Percentiles rank a stretch among this genome's conserved stretches.
These are phyloP conservation scores for Ceratobasidium sp. DNA, from an alignment of 1,284 basidiomycete genomes.

Conservation along the genomic window DNA sequence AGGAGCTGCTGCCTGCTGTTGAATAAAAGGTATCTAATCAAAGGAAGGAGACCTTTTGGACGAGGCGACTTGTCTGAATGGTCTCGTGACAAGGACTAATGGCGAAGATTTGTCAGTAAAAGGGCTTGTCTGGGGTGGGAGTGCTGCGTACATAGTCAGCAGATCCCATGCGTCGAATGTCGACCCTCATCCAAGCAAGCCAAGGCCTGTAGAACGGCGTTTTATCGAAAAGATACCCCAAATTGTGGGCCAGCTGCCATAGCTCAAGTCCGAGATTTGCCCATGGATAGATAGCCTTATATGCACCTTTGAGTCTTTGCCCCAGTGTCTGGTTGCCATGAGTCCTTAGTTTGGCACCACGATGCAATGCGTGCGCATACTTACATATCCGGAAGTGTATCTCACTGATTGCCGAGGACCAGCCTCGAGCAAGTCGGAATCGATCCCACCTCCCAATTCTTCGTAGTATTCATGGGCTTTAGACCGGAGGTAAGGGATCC, in stretches of 20 bases:
- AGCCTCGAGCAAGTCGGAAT: constrained; percentile 67
- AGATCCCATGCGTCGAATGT: constrained; percentile 75
- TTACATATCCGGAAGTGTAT: background rate
- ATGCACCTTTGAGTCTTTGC: constrained; percentile 62
- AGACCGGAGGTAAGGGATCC: constrained; percentile 86
- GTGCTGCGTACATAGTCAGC: constrained; percentile 61
- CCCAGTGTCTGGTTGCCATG: constrained; percentile 51
- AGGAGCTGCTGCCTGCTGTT: constrained; percentile 67
- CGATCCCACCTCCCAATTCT: constrained; percentile 81
- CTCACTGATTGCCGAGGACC: constrained; percentile 21
- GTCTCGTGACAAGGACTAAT: constrained; percentile 41
- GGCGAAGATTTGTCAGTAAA: constrained; percentile 54
- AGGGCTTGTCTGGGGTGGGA: constrained; percentile 55
- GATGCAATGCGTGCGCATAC: constrained; percentile 32
- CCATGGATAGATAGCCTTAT: constrained; percentile 83
- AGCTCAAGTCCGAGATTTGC: constrained; percentile 77
- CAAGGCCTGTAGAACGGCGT: constrained; percentile 92
- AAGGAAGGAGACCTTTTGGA: constrained; percentile 35
- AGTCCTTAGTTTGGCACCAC: constrained; percentile 40
- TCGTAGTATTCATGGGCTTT: constrained; percentile 93
- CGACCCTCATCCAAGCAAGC: constrained; percentile 83
- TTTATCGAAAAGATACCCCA: constrained; percentile 89
- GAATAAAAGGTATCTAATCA: constrained; percentile 50
- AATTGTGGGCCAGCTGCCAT: constrained; percentile 83
- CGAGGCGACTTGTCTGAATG: constrained; percentile 33